Conservation (phyloP, 345 rosid genomes). For the Sisymbrium irio region DNA sequence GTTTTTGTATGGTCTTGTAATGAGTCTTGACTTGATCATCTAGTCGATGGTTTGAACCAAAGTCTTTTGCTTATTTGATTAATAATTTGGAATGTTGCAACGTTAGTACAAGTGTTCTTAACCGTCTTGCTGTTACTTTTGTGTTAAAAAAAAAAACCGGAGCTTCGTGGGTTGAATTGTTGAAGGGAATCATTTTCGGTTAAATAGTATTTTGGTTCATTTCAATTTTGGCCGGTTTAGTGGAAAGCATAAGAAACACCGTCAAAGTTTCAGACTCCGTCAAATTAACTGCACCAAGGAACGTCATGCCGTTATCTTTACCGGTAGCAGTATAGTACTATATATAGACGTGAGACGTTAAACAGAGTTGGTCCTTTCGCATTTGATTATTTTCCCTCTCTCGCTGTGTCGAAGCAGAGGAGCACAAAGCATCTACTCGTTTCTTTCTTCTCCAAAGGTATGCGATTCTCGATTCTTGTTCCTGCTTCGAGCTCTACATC, state of each 20-base stretch:
- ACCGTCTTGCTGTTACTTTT: neutral
- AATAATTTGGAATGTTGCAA: constrained; percentile 17
- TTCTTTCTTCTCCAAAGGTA: constrained; percentile 11
- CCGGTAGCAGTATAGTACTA: neutral
- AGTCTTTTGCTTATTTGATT: constrained; percentile 24
- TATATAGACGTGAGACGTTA: constrained; percentile 6
- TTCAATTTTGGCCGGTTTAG: constrained; percentile 4
- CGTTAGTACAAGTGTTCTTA: neutral
- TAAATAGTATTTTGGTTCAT: neutral
- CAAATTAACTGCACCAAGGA: neutral
- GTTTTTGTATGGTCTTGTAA: constrained; percentile 15
- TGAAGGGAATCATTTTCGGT: neutral
- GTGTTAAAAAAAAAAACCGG: neutral
- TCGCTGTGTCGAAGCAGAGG: neutral
- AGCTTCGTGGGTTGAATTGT: neutral
- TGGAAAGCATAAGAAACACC: constrained; percentile 5
- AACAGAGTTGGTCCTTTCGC: neutral
- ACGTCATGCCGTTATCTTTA: constrained; percentile 5
- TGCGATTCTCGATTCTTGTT: neutral
- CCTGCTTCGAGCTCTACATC: constrained; percentile 2
- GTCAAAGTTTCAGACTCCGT: neutral
- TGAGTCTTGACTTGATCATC: constrained; percentile 9
- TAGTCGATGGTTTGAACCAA: constrained; percentile 25
- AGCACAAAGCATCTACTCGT: neutral
- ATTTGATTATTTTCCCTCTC: constrained; percentile 17